These are phyloP conservation scores for Trichoderma koningii DNA, from an alignment of 2,329 filamentous ascomycete species.

Conservation along the genomic window DNA sequence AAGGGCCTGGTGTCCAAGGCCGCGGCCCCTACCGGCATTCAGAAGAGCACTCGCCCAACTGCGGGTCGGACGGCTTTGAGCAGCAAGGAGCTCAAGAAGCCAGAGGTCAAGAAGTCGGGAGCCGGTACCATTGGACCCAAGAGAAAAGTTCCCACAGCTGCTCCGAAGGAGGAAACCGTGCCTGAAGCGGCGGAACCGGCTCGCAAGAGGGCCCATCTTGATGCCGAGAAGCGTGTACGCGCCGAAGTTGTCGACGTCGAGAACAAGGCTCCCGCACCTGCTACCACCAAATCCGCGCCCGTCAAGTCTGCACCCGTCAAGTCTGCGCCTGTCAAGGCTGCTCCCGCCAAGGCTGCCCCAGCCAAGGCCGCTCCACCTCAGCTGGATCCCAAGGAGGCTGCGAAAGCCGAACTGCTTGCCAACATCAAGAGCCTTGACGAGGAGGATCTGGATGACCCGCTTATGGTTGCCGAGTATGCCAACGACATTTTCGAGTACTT, in stretches of 20 bases:
- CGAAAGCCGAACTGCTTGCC: conserved; percentile 31
- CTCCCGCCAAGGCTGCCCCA: background rate
- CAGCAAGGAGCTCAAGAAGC: conserved; percentile 69
- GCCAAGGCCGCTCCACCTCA: background rate
- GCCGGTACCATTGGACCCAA: conserved; percentile 69
- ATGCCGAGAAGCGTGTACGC: conserved; percentile 51
- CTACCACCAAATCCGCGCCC: conserved; percentile 1
- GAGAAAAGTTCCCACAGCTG: conserved; percentile 62
- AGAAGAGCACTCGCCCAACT: conserved; percentile 64
- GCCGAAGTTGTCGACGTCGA: conserved; percentile 38
- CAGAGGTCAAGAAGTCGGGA: conserved; percentile 68
- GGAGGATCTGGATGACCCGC: conserved; percentile 88
- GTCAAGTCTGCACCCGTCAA: conserved; percentile 28
- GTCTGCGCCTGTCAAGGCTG: conserved; percentile 33
- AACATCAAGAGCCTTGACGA: conserved; percentile 66
- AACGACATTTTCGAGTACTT: conserved; percentile 97
- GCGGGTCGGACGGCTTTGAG: conserved; percentile 64
- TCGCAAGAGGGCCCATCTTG: conserved; percentile 63
- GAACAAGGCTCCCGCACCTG: conserved; percentile 7
- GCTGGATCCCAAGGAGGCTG: conserved; percentile 36
- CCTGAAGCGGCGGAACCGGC: conserved; percentile 68
- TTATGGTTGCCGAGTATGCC: conserved; percentile 98
- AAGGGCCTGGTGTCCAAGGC: conserved; percentile 78
- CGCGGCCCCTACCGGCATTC: conserved; percentile 76
- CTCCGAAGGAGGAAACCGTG: conserved; percentile 60